Evolutionary conservation across 2,329 filamentous ascomycete genomes (phyloP).

Genomic region (Aspergillus aculeatinus): DNA sequence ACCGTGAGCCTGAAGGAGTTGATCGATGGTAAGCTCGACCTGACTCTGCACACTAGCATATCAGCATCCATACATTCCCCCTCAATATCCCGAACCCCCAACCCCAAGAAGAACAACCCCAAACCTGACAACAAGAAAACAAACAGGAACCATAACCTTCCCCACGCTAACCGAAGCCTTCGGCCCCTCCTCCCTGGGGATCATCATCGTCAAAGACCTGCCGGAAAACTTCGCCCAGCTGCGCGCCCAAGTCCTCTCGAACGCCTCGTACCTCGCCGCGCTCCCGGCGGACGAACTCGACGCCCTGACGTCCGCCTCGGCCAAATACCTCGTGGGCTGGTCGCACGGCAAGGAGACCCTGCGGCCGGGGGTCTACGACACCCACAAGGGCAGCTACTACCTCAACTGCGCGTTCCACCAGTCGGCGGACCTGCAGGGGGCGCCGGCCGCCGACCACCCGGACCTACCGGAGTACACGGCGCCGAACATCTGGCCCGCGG

Average conservation of each 20-base stretch:
- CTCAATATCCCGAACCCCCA: neutral
- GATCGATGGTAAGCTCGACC: slow-evolving; percentile 40
- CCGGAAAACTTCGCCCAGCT: slow-evolving; percentile 70
- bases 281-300: slow-evolving; percentile 67
- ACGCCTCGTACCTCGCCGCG: slow-evolving; percentile 84
- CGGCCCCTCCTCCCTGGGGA: slow-evolving; percentile 84
- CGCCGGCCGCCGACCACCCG: slow-evolving; percentile 37
- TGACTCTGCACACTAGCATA: neutral
- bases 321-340: slow-evolving; percentile 65
- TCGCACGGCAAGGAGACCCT: slow-evolving; percentile 64
- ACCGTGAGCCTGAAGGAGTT: slow-evolving; percentile 52
- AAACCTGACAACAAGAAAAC: neutral
- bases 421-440: slow-evolving; percentile 36
- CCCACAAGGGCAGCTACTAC: slow-evolving; percentile 64
- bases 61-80: neutral
- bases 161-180: slow-evolving; percentile 65
- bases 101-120: neutral
- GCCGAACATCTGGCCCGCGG: slow-evolving; percentile 82
- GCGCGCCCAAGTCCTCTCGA: slow-evolving; percentile 73
- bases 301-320: slow-evolving; percentile 42
- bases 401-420: slow-evolving; percentile 60
- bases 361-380: slow-evolving; percentile 61
- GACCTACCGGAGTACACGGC: slow-evolving; percentile 84
- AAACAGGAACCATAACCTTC: slow-evolving; percentile 42
- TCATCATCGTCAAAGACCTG: slow-evolving; percentile 88